Conservation (phyloP, 306 rosid species). For the Acacia acuminata region DNA sequence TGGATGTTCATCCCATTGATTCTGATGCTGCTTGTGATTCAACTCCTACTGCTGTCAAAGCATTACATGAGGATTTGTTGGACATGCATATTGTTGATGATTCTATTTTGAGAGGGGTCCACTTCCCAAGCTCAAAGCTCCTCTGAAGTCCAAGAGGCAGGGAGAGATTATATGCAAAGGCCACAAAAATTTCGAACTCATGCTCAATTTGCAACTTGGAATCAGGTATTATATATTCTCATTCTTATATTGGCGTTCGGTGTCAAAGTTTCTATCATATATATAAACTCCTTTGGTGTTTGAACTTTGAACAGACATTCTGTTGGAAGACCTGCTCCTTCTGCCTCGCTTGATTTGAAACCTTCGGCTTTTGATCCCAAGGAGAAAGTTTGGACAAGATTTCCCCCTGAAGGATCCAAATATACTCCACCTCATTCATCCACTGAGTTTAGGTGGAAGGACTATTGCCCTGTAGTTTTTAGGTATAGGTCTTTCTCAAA, state of each 20-base stretch:
- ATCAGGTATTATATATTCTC: constrained; percentile 51
- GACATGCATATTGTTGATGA: constrained; percentile 31
- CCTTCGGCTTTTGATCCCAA: constrained; percentile 92
- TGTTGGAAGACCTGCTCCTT: constrained; percentile 87
- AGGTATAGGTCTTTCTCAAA: constrained; percentile 43
- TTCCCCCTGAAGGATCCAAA: constrained; percentile 92
- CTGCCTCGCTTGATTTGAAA: constrained; percentile 81
- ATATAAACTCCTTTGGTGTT: background rate
- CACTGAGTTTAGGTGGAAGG: constrained; percentile 90
- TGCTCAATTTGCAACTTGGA: constrained; percentile 93
- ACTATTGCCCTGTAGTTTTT: constrained; percentile 92
- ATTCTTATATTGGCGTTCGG: background rate
- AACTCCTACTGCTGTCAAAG: constrained; percentile 41
- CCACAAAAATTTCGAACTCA: constrained; percentile 85
- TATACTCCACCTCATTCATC: constrained; percentile 92
- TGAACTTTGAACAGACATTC: constrained; percentile 68
- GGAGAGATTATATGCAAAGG: constrained; percentile 85
- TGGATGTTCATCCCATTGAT: constrained; percentile 14
- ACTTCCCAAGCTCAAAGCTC: constrained; percentile 47
- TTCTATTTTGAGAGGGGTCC: constrained; percentile 19
- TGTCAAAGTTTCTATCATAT: background rate
- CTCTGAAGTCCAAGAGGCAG: constrained; percentile 61
- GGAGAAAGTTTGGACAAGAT: constrained; percentile 90
- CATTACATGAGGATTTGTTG: constrained; percentile 43
- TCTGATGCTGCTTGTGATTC: constrained; percentile 4